A percentile compares a stretch with the other conserved stretches of the same genome.
phyloP scores from a whole-genome alignment of 306 rosid species.

The Acacia crassicarpa region DNA sequence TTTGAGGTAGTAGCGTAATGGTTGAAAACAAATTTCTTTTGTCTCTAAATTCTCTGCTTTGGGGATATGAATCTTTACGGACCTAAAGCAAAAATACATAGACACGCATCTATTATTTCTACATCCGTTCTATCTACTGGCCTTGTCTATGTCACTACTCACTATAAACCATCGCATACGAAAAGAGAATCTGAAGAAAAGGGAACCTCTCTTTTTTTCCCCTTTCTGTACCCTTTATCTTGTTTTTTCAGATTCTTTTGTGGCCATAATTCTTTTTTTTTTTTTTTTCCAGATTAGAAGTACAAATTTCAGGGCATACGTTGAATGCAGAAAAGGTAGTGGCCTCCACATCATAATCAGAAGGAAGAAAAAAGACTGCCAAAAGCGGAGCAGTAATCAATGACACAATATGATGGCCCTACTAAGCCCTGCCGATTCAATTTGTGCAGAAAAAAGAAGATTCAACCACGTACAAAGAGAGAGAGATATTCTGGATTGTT shows the following conservation, averaged over 20 bases:
- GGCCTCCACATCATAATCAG: background rate
- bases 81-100: background rate
- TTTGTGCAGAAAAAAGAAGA: background rate
- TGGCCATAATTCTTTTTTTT: background rate
- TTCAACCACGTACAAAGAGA: background rate
- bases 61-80: background rate
- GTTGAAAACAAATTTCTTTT: background rate
- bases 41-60: conserved; percentile 8
- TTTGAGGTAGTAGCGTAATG: background rate
- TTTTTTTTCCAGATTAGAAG: background rate
- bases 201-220: background rate
- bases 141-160: background rate
- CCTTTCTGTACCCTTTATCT: background rate
- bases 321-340: conserved; percentile 8
- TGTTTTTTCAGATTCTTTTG: background rate
- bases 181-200: background rate
- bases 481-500: background rate
- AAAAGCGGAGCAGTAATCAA: background rate
- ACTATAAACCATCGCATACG: background rate
- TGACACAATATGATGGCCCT: background rate
- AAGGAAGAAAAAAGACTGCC: background rate
- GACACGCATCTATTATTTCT: background rate
- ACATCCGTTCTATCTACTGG: background rate
- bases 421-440: background rate
- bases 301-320: background rate